Conservation (phyloP, 805 yeast genomes). For the Metschnikowia rubicola region DNA sequence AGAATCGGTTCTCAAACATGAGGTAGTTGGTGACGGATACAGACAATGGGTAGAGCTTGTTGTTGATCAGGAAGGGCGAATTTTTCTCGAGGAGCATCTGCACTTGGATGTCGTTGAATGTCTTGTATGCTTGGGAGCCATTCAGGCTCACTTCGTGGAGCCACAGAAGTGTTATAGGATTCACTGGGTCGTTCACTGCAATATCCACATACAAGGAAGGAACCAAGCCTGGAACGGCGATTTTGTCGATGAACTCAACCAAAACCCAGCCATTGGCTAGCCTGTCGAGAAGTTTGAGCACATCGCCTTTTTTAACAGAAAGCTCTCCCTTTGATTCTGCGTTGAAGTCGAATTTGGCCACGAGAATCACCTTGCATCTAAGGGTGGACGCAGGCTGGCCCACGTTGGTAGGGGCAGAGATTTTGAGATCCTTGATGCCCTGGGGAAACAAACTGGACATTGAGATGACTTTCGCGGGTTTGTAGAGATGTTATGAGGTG, state of each 20-base stretch:
- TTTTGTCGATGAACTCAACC: constrained; percentile 51
- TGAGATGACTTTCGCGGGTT: not conserved
- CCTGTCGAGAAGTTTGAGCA: constrained; percentile 46
- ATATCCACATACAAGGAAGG: constrained; percentile 50
- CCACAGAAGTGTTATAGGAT: constrained; percentile 40
- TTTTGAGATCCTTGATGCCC: constrained; percentile 18
- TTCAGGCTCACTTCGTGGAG: constrained; percentile 19
- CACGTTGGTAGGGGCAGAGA: constrained; percentile 20
- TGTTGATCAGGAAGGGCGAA: constrained; percentile 26
- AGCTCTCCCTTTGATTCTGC: constrained; percentile 46
- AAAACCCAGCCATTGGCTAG: constrained; percentile 53
- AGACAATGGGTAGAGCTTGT: constrained; percentile 30
- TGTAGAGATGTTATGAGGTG: not conserved
- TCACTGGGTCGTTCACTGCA: constrained; percentile 38
- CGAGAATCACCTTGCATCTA: constrained; percentile 37
- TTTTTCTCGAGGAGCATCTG: constrained; percentile 21
- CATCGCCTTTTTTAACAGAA: constrained; percentile 47
- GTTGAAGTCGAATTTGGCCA: constrained; percentile 43
- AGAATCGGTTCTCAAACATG: constrained; percentile 41
- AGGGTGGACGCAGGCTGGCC: constrained; percentile 16
- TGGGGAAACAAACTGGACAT: constrained; percentile 15
- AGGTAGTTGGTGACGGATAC: constrained; percentile 40
- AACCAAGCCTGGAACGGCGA: constrained; percentile 46
- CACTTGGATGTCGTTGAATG: constrained; percentile 28
- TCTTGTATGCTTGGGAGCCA: constrained; percentile 2